Evolutionary conservation across 495 filamentous ascomycete species (phyloP).

Genomic region (Penicillium herquei): DNA sequence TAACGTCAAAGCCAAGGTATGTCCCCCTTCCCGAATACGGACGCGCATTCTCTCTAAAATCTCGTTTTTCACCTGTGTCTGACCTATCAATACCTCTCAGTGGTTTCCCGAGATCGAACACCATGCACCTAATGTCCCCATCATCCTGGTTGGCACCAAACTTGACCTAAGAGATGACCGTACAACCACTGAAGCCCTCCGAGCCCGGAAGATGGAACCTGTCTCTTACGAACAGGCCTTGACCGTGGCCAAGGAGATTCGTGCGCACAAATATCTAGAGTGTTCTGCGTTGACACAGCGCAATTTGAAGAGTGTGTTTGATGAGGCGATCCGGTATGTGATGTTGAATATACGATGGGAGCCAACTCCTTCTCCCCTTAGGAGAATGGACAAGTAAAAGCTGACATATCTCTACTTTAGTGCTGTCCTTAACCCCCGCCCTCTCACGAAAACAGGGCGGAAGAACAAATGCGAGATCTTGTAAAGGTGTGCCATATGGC

Average conservation of each 20-base stretch:
- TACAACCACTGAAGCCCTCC: slow-evolving; percentile 71
- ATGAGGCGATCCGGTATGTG: slow-evolving; percentile 88
- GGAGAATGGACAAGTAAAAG: background rate
- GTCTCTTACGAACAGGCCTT: slow-evolving; percentile 88
- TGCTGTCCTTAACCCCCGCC: slow-evolving; percentile 79
- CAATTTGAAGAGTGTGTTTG: slow-evolving; percentile 96
- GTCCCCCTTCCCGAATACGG: slow-evolving; percentile 9
- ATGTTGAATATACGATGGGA: no score
- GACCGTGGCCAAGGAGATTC: slow-evolving; percentile 84
- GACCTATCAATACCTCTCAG: slow-evolving; percentile 37
- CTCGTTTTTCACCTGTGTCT: background rate
- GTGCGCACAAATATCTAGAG: slow-evolving; percentile 91
- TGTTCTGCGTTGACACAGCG: slow-evolving; percentile 97
- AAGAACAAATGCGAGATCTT: slow-evolving; percentile 74
- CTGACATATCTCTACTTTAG: slow-evolving; percentile 37
- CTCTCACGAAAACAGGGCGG: slow-evolving; percentile 60
- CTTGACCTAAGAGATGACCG: slow-evolving; percentile 91
- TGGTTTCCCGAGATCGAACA: slow-evolving; percentile 98
- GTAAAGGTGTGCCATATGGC: slow-evolving; percentile 40
- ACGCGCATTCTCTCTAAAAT: background rate
- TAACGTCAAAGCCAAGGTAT: slow-evolving; percentile 93
- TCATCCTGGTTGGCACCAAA: slow-evolving; percentile 97
- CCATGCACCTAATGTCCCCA: slow-evolving; percentile 91
- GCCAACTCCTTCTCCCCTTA: background rate
- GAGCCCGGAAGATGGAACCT: slow-evolving; percentile 84